Conservation (phyloP, 768 basidiomycete species). For the Epithele typhae region DNA sequence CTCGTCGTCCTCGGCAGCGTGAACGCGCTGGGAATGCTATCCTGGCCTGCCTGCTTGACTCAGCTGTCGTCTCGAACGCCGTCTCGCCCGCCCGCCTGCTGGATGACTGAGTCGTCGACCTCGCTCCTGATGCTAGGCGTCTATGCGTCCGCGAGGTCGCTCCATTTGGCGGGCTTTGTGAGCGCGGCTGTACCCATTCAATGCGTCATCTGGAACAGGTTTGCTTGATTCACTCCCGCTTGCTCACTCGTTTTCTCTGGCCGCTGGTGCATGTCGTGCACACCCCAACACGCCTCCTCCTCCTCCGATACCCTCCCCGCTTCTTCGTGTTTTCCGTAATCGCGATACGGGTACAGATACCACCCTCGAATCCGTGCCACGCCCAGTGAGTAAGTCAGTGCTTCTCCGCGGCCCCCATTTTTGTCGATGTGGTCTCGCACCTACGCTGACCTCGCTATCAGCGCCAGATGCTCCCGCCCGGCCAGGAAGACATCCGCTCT, state of each 20-base stretch:
- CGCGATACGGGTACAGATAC: too few relatives aligned
- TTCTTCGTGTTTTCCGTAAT: too few relatives aligned
- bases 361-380: too few relatives aligned
- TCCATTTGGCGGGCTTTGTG: conserved; percentile 11
- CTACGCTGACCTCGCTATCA: not conserved
- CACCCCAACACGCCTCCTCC: not conserved
- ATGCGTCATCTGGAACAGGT: too few relatives aligned
- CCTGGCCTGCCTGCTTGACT: too few relatives aligned
- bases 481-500: conserved; percentile 12
- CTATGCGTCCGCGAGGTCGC: not conserved
- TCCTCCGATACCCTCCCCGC: too few relatives aligned
- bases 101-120: not conserved
- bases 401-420: too few relatives aligned
- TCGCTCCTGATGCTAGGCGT: conserved; percentile 2
- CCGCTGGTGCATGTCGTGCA: conserved; percentile 9
- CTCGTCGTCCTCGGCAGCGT: not conserved
- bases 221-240: conserved; percentile 1
- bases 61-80: too few relatives aligned
- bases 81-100: not conserved
- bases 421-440: too few relatives aligned
- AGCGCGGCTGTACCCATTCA: conserved; percentile 6
- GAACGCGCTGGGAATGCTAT: too few relatives aligned
- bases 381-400: too few relatives aligned
- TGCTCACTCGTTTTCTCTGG: not conserved
- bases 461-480: conserved; percentile 12